phyloP scores from a whole-genome alignment of 2,329 filamentous ascomycete species.

The Fusarium sororula region DNA sequence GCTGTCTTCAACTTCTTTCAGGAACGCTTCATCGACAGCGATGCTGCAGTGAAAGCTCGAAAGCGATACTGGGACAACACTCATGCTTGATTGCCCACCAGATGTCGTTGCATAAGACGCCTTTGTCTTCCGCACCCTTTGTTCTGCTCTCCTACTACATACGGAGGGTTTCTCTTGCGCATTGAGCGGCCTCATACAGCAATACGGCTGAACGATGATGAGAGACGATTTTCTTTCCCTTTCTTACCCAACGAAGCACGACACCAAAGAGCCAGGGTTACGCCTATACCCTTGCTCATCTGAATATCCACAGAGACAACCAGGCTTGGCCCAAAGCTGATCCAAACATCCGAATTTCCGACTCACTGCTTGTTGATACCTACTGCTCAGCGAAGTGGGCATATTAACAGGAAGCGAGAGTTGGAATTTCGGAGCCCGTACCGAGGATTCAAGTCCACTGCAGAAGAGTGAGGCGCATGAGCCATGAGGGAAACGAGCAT shows the following conservation, averaged over 20 bases:
- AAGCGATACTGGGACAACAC: constrained; percentile 63
- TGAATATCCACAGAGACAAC: neutral
- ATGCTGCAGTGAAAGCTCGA: constrained; percentile 57
- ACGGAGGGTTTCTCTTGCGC: neutral
- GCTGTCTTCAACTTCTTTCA: constrained; percentile 88
- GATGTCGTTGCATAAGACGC: constrained; percentile 8
- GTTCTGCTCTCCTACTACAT: neutral
- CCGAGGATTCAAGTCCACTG: neutral
- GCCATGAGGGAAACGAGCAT: neutral
- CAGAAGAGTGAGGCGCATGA: neutral
- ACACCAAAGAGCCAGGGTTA: neutral
- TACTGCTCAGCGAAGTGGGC: neutral
- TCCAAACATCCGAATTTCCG: constrained; percentile 13
- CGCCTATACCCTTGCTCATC: neutral
- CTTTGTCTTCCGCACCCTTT: neutral
- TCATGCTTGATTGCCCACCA: constrained; percentile 44
- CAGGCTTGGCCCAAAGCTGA: neutral
- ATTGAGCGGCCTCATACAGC: neutral
- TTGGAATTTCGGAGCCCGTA: constrained; percentile 22
- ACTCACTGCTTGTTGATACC: neutral
- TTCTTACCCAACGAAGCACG: neutral
- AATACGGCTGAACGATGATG: neutral
- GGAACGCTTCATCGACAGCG: constrained; percentile 66
- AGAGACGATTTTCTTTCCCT: neutral
- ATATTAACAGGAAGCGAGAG: neutral